Evolutionary conservation across 1,284 basidiomycete species (phyloP).

Genomic region (Leccinum subfulvum): DNA sequence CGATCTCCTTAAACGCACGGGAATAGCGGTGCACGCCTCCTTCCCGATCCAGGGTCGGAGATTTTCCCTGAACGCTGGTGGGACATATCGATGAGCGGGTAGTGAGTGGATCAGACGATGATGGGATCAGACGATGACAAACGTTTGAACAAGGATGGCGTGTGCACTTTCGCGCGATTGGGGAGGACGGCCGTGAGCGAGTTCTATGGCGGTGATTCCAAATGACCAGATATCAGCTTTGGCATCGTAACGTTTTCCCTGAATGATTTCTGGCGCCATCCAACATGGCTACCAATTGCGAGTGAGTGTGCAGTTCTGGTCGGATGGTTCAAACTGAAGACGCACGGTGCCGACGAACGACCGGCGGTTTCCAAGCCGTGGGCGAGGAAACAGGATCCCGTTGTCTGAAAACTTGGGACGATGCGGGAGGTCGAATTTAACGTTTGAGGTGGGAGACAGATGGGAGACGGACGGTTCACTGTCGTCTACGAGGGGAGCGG

Average conservation of each 20-base stretch:
- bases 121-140: slow-evolving; percentile 20
- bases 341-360: slow-evolving; percentile 86
- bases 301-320: slow-evolving; percentile 2
- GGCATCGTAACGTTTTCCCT: slow-evolving; percentile 79
- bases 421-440: slow-evolving; percentile 35
- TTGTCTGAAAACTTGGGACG: slow-evolving; percentile 14
- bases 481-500: slow-evolving; percentile 74
- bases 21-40: slow-evolving; percentile 78
- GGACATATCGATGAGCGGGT: slow-evolving; percentile 13
- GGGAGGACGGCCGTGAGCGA: slow-evolving; percentile 81
- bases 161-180: slow-evolving; percentile 74
- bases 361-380: slow-evolving; percentile 66
- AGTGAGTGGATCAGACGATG: slow-evolving; percentile 8
- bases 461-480: slow-evolving; percentile 36
- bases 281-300: slow-evolving; percentile 66
- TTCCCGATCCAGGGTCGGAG: slow-evolving; percentile 73
- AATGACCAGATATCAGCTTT: slow-evolving; percentile 92
- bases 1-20: slow-evolving; percentile 76
- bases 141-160: slow-evolving; percentile 76
- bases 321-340: slow-evolving; percentile 12
- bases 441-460: slow-evolving; percentile 29
- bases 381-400: slow-evolving; percentile 26
- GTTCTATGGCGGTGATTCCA: slow-evolving; percentile 85
- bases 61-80: slow-evolving; percentile 62
- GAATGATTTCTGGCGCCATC: slow-evolving; percentile 92